Percentiles rank a stretch among this genome's conserved stretches.
Evolutionary conservation across 139 green algal species (phyloP).

Genomic region (Asterochloris erici): DNA sequence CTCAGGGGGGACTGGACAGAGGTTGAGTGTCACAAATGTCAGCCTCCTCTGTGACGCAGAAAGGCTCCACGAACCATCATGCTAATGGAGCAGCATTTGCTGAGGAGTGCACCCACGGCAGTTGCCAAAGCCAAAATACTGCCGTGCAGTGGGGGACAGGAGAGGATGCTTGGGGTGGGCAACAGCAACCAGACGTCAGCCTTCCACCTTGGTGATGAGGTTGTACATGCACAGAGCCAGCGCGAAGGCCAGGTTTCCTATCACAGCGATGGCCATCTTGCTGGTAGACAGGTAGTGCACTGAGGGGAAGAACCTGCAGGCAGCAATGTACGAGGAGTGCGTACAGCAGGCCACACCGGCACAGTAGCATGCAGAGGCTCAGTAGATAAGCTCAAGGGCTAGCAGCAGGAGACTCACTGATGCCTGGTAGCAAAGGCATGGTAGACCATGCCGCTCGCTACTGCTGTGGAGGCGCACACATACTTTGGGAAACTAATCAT

Average conservation of each 20-base stretch:
- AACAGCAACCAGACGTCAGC: too few relatives aligned
- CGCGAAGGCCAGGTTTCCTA: constrained; percentile 93
- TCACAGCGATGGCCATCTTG: constrained; percentile 85
- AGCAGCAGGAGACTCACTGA: constrained; percentile 61
- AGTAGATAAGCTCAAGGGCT: not conserved
- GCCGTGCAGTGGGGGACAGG: not conserved
- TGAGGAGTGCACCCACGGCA: not conserved
- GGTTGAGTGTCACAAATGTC: too few relatives aligned
- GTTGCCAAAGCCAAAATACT: not conserved
- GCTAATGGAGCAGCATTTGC: too few relatives aligned
- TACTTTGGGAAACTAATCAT: constrained; percentile 48
- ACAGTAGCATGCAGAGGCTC: not conserved
- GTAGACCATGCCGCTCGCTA: constrained; percentile 66
- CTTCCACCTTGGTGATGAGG: constrained; percentile 64
- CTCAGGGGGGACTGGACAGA: too few relatives aligned
- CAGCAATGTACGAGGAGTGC: not conserved
- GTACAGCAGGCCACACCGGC: not conserved
- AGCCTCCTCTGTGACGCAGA: too few relatives aligned
- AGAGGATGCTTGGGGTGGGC: not conserved
- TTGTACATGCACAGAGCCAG: constrained; percentile 69
- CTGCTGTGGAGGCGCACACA: constrained; percentile 40
- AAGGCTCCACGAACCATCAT: too few relatives aligned
- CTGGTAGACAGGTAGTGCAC: constrained; percentile 89
- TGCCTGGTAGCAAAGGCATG: constrained; percentile 90
- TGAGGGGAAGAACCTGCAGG: constrained; percentile 87